Percentiles rank a stretch among this genome's conserved stretches.
These are phyloP conservation scores for Paramyrothecium sp. DNA, from an alignment of 2,329 filamentous ascomycete genomes.

Conservation along the genomic window DNA sequence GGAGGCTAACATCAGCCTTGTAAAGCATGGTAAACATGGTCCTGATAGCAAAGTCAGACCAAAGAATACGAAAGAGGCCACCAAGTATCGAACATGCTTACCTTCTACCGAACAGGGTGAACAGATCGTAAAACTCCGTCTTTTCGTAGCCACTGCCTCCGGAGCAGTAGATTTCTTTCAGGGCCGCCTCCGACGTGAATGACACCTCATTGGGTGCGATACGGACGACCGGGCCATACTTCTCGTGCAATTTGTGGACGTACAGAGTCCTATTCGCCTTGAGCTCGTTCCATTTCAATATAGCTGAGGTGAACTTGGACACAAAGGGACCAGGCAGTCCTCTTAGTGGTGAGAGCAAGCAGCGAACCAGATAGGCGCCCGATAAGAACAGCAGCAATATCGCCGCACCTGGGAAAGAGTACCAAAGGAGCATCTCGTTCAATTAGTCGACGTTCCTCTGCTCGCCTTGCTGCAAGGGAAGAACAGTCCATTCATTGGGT, in stretches of 20 bases:
- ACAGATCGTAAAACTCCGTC: constrained; percentile 63
- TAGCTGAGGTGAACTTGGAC: constrained; percentile 48
- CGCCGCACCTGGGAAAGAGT: constrained; percentile 21
- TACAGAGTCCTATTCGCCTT: constrained; percentile 50
- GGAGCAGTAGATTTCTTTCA: constrained; percentile 63
- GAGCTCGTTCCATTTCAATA: constrained; percentile 57
- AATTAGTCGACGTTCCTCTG: neutral
- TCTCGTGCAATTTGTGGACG: constrained; percentile 52
- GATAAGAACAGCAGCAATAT: constrained; percentile 19
- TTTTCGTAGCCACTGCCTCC: constrained; percentile 64
- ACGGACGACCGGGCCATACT: constrained; percentile 57
- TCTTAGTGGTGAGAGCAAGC: constrained; percentile 30
- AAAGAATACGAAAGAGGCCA: neutral
- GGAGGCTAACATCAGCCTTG: constrained; percentile 46
- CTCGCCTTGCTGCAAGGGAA: neutral
- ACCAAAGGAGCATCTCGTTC: constrained; percentile 22
- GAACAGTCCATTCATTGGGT: too few species aligned
- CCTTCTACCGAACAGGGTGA: constrained; percentile 56
- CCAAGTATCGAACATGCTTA: constrained; percentile 19
- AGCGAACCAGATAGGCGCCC: constrained; percentile 19
- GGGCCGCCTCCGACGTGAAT: constrained; percentile 52
- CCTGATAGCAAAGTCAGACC: constrained; percentile 23
- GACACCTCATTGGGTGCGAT: constrained; percentile 58
- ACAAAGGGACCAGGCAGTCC: constrained; percentile 47
- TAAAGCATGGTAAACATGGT: constrained; percentile 61